Evolutionary conservation across 1,139 yeast species (phyloP).

Genomic region (Yamadazyma oceani): DNA sequence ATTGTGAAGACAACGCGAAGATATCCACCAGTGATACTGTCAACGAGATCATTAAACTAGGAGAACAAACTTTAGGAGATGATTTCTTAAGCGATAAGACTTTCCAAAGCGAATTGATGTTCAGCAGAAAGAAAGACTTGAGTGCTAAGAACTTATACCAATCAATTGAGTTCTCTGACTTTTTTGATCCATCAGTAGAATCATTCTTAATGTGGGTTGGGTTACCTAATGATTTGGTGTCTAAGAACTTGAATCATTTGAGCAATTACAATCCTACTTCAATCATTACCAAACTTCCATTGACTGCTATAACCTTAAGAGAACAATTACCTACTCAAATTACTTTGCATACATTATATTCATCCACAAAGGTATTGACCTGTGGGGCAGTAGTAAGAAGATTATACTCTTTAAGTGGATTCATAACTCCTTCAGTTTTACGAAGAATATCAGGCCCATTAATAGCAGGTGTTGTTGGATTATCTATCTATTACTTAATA

Average conservation of each 20-base stretch:
- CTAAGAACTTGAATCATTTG: slow-evolving; percentile 30
- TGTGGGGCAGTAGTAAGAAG: slow-evolving; percentile 42
- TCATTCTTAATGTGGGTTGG: slow-evolving; percentile 51
- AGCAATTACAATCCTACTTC: slow-evolving; percentile 35
- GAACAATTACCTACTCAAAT: slow-evolving; percentile 40
- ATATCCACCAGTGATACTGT: slow-evolving; percentile 58
- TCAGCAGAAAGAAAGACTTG: slow-evolving; percentile 68
- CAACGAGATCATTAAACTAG: slow-evolving; percentile 61
- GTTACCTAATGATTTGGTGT: slow-evolving; percentile 34
- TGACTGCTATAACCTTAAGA: slow-evolving; percentile 31
- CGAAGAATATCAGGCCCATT: slow-evolving; percentile 47
- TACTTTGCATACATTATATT: slow-evolving; percentile 43
- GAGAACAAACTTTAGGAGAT: slow-evolving; percentile 56
- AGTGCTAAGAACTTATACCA: slow-evolving; percentile 59
- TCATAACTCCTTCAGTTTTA: slow-evolving; percentile 29
- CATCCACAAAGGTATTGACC: slow-evolving; percentile 45
- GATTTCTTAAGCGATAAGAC: slow-evolving; percentile 62
- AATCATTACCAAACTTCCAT: slow-evolving; percentile 33
- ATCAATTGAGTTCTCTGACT: slow-evolving; percentile 63
- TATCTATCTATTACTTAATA: slow-evolving; percentile 65
- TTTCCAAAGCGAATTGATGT: slow-evolving; percentile 82
- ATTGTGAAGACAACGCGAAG: slow-evolving; percentile 71
- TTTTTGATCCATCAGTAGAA: slow-evolving; percentile 72
- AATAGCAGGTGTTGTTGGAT: slow-evolving; percentile 51
- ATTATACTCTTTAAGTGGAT: slow-evolving; percentile 27